phyloP scores from a whole-genome alignment of 116 monocot species.

The Posidonia oceanica region DNA sequence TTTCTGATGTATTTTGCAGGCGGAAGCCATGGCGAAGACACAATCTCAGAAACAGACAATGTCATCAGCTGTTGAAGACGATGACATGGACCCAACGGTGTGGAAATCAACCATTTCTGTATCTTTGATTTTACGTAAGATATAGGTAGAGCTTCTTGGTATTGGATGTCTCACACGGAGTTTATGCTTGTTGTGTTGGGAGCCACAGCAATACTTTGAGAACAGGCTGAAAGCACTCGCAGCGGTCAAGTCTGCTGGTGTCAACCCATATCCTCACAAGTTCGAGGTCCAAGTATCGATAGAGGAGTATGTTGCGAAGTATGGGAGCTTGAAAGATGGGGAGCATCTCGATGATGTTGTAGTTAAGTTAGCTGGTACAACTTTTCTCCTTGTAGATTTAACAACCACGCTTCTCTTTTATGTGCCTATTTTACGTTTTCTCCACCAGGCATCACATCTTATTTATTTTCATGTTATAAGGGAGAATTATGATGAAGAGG shows the following conservation, averaged over 20 bases:
- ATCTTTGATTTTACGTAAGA: neutral
- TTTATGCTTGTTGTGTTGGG: neutral
- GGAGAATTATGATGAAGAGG: conserved; percentile 88
- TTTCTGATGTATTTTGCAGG: conserved; percentile 19
- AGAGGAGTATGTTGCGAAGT: conserved; percentile 47
- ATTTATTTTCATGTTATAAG: conserved; percentile 17
- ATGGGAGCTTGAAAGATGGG: conserved; percentile 43
- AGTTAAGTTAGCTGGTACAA: conserved; percentile 62
- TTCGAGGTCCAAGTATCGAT: conserved; percentile 53
- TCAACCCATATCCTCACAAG: conserved; percentile 89
- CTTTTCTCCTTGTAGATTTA: neutral
- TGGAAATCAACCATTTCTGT: conserved; percentile 6
- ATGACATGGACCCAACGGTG: conserved; percentile 92
- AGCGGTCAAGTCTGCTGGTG: conserved; percentile 32
- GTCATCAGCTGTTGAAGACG: conserved; percentile 43
- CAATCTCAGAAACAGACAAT: conserved; percentile 30
- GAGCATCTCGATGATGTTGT: conserved; percentile 56
- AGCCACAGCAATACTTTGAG: conserved; percentile 74
- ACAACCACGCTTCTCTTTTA: neutral
- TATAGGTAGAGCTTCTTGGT: neutral
- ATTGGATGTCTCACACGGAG: neutral
- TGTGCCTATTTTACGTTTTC: neutral
- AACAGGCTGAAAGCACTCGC: conserved; percentile 65
- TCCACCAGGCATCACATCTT: neutral
- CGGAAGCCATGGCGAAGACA: conserved; percentile 16